Conservation (phyloP, 768 basidiomycete species). For the Tulasnella sp. region DNA sequence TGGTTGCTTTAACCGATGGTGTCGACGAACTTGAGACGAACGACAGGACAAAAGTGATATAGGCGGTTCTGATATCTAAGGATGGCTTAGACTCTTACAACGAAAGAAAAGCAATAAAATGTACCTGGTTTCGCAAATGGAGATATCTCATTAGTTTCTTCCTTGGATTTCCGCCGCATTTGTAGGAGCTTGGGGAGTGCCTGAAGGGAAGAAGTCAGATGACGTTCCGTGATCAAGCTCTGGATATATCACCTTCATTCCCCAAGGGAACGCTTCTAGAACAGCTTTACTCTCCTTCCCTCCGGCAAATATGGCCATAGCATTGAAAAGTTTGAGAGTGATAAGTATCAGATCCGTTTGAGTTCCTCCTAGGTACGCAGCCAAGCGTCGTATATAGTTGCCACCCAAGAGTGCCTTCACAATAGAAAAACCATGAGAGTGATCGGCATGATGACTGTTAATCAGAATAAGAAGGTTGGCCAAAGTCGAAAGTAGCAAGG, state of each 20-base stretch:
- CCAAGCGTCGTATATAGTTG: conserved; percentile 42
- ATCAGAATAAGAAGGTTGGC: conserved; percentile 49
- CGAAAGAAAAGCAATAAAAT: conserved; percentile 14
- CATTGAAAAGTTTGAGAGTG: conserved; percentile 49
- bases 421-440: conserved; percentile 47
- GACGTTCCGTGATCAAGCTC: not conserved
- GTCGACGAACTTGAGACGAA: conserved; percentile 43
- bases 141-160: conserved; percentile 26
- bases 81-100: not conserved
- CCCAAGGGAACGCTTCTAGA: conserved; percentile 65
- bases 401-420: conserved; percentile 46
- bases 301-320: conserved; percentile 49
- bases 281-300: conserved; percentile 51
- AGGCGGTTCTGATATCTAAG: conserved; percentile 68
- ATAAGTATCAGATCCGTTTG: conserved; percentile 55
- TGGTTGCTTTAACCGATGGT: conserved; percentile 43
- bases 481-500: conserved; percentile 38
- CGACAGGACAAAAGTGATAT: conserved; percentile 57
- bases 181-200: conserved; percentile 50
- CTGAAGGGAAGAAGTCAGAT: conserved; percentile 27
- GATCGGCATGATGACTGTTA: conserved; percentile 56
- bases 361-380: conserved; percentile 46
- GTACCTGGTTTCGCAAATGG: conserved; percentile 45
- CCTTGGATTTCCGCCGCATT: conserved; percentile 53
- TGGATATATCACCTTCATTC: conserved; percentile 43